Percentiles rank a stretch among this genome's conserved stretches.
phyloP scores from a whole-genome alignment of 805 yeast genomes.

The Yamadazyma sp. region DNA sequence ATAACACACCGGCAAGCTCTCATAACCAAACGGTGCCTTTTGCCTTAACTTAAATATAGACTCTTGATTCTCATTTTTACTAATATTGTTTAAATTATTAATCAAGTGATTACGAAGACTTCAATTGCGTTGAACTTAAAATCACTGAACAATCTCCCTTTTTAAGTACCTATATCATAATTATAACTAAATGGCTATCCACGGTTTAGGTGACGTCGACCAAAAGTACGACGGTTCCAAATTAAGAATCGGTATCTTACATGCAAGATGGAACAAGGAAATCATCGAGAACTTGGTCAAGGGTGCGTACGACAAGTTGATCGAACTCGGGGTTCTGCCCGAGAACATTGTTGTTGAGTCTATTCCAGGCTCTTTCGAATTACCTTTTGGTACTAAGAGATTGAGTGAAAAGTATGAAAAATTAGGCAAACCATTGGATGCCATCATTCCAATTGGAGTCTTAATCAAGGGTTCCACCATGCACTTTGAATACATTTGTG shows the following conservation, averaged over 20 bases:
- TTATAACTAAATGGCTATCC: slow-evolving; percentile 67
- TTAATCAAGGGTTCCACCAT: slow-evolving; percentile 94
- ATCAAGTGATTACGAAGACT: no score
- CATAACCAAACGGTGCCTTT: no score
- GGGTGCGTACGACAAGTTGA: slow-evolving; percentile 68
- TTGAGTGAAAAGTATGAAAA: slow-evolving; percentile 45
- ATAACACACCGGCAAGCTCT: no score
- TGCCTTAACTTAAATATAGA: no score
- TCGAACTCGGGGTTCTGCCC: slow-evolving; percentile 65
- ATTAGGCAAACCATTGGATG: slow-evolving; percentile 61
- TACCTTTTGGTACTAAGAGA: slow-evolving; percentile 76
- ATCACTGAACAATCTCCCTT: no score
- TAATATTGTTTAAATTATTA: no score
- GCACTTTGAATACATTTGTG: slow-evolving; percentile 98
- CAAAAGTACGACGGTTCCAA: slow-evolving; percentile 63
- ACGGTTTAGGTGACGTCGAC: slow-evolving; percentile 77
- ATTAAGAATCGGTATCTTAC: slow-evolving; percentile 80
- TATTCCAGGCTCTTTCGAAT: slow-evolving; percentile 94
- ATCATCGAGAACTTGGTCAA: slow-evolving; percentile 77
- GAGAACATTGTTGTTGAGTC: slow-evolving; percentile 78
- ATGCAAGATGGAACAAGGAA: slow-evolving; percentile 90
- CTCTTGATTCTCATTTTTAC: no score
- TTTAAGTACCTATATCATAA: no score
- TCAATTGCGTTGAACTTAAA: no score
- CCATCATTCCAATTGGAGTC: slow-evolving; percentile 90